phyloP scores from a whole-genome alignment of 345 rosid species.

The Ceriops decandra region DNA sequence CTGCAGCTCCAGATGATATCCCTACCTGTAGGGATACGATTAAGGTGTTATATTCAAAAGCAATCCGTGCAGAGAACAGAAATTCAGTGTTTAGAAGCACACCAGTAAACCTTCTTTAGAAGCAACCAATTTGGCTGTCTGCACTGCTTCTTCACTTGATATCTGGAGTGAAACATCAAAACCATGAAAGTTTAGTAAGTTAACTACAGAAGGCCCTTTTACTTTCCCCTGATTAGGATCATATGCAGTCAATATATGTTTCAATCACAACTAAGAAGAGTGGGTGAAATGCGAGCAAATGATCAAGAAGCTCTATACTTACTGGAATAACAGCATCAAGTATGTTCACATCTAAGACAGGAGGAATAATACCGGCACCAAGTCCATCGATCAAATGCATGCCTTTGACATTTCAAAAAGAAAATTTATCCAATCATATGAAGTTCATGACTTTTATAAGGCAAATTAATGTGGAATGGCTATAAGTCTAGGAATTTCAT shows the following conservation, averaged over 20 bases:
- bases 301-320: slow-evolving; percentile 11
- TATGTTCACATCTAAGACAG: slow-evolving; percentile 34
- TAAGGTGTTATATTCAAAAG: too few relatives aligned
- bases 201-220: background rate
- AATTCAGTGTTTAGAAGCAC: background rate
- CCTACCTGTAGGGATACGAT: slow-evolving; percentile 56
- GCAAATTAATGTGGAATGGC: too few relatives aligned
- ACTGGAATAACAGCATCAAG: slow-evolving; percentile 55
- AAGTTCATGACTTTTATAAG: background rate
- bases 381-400: slow-evolving; percentile 52
- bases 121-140: slow-evolving; percentile 17
- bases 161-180: slow-evolving; percentile 5
- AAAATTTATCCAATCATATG: background rate
- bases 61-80: too few relatives aligned
- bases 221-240: background rate
- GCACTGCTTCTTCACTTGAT: slow-evolving; percentile 23
- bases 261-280: background rate
- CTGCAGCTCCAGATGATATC: slow-evolving; percentile 96
- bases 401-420: slow-evolving; percentile 26
- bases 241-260: background rate
- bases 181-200: too few relatives aligned
- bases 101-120: slow-evolving; percentile 29
- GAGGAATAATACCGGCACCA: slow-evolving; percentile 51
- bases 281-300: background rate
- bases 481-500: too few relatives aligned